These are phyloP conservation scores for Cyphellophora attinorum DNA, from an alignment of 2,329 filamentous ascomycete genomes.

Conservation along the genomic window DNA sequence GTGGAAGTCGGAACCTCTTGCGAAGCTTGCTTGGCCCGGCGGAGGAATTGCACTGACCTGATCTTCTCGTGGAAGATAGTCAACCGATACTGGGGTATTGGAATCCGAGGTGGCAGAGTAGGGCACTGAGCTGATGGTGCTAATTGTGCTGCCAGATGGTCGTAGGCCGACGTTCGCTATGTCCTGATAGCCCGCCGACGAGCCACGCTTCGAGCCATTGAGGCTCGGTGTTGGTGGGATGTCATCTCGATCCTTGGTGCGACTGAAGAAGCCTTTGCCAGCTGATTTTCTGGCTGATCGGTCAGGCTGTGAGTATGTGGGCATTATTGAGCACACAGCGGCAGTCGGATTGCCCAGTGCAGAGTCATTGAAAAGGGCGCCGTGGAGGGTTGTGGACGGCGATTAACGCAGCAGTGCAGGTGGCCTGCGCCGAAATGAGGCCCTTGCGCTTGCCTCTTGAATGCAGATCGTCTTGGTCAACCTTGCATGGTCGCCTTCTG, in stretches of 20 bases:
- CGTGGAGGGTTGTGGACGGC: too few species aligned
- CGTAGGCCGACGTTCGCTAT: not conserved
- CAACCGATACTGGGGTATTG: conserved; percentile 61
- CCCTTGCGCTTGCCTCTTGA: not conserved
- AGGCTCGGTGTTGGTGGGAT: conserved; percentile 32
- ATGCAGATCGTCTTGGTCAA: not conserved
- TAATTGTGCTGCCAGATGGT: not conserved
- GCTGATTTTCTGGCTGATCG: conserved; percentile 78
- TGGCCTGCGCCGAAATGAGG: too few species aligned
- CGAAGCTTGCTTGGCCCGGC: conserved; percentile 64
- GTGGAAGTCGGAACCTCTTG: conserved; percentile 74
- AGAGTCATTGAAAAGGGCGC: conserved; percentile 1
- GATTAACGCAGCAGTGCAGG: too few species aligned
- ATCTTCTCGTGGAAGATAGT: conserved; percentile 61
- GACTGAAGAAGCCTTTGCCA: conserved; percentile 78
- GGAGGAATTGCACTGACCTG: conserved; percentile 42
- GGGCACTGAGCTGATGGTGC: conserved; percentile 76
- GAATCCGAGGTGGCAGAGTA: conserved; percentile 65
- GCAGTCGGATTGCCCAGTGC: not conserved
- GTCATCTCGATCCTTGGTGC: conserved; percentile 56
- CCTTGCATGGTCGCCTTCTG: not conserved
- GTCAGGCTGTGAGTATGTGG: conserved; percentile 52
- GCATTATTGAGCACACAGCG: conserved; percentile 28
- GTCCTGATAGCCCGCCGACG: conserved; percentile 25
- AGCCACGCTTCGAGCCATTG: conserved; percentile 57